A percentile compares a stretch with the other conserved stretches of the same genome.
phyloP scores from a whole-genome alignment of 805 yeast species.

The Ascoidea asiatica region DNA sequence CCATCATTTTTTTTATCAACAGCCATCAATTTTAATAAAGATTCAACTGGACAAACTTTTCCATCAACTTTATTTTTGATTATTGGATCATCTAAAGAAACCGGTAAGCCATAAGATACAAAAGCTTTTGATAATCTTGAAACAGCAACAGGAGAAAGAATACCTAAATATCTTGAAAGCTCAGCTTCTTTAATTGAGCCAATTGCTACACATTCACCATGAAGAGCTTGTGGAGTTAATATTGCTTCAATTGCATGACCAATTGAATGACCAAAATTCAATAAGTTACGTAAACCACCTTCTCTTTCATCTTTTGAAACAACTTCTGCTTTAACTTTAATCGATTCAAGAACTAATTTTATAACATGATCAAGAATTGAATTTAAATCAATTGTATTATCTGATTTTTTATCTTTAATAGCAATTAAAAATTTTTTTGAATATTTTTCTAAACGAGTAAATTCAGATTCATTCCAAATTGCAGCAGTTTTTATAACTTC shows the following conservation, averaged over 20 bases:
- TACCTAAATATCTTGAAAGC: constrained; percentile 80
- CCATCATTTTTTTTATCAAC: constrained; percentile 97
- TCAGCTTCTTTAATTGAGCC: constrained; percentile 95
- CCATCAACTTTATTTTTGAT: constrained; percentile 57
- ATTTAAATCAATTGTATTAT: constrained; percentile 45
- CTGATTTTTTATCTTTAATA: constrained; percentile 30
- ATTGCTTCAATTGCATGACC: constrained; percentile 99
- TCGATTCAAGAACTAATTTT: constrained; percentile 73
- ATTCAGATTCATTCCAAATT: constrained; percentile 88
- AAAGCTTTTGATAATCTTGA: constrained; percentile 78
- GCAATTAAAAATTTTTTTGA: constrained; percentile 56
- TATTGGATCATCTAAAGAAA: constrained; percentile 56
- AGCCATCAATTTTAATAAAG: constrained; percentile 72
- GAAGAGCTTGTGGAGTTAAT: constrained; percentile 88
- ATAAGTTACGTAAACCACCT: constrained; percentile 80
- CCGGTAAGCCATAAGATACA: constrained; percentile 77
- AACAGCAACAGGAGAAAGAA: constrained; percentile 84
- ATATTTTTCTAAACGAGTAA: constrained; percentile 68
- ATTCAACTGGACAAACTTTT: constrained; percentile 66
- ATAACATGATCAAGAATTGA: constrained; percentile 62
- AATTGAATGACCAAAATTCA: constrained; percentile 93
- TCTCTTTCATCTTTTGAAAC: constrained; percentile 92
- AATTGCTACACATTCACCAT: constrained; percentile 98
- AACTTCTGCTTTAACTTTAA: constrained; percentile 84
- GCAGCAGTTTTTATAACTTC: constrained; percentile 98